These are phyloP conservation scores for Fusarium mundagurra DNA, from an alignment of 2,329 filamentous ascomycete species.

Conservation along the genomic window DNA sequence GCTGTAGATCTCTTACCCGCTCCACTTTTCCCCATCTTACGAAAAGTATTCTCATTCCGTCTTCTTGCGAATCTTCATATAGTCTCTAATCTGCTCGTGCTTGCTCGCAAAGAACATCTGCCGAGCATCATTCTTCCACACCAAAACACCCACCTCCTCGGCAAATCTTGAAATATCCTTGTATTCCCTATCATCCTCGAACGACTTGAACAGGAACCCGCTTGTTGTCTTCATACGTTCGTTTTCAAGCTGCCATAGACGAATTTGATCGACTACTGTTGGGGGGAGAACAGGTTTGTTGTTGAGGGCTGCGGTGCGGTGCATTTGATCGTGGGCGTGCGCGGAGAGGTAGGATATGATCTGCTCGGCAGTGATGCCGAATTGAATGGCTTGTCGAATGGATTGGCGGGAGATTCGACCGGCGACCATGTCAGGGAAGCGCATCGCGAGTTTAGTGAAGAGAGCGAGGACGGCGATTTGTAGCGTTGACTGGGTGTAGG, in stretches of 20 bases:
- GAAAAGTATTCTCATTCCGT: slow-evolving; percentile 46
- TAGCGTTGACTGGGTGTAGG: slow-evolving; percentile 92
- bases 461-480: slow-evolving; percentile 94
- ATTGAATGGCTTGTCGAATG: slow-evolving; percentile 84
- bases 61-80: slow-evolving; percentile 73
- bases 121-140: slow-evolving; percentile 84
- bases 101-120: slow-evolving; percentile 92
- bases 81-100: slow-evolving; percentile 87
- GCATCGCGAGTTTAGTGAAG: slow-evolving; percentile 87
- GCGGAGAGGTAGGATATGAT: slow-evolving; percentile 93
- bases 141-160: slow-evolving; percentile 87
- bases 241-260: slow-evolving; percentile 96
- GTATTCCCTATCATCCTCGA: slow-evolving; percentile 77
- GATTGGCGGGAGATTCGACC: slow-evolving; percentile 91
- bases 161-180: slow-evolving; percentile 79
- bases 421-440: slow-evolving; percentile 93
- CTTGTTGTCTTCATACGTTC: slow-evolving; percentile 88
- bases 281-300: slow-evolving; percentile 83
- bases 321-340: slow-evolving; percentile 95
- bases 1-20: slow-evolving; percentile 2
- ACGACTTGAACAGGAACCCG: slow-evolving; percentile 92
- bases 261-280: slow-evolving; percentile 96
- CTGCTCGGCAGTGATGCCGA: slow-evolving; percentile 93
- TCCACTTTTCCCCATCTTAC: not conserved
- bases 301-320: slow-evolving; percentile 67